Evolutionary conservation across 2,329 filamentous ascomycete genomes (phyloP).

Genomic region (Penicillium paneum): DNA sequence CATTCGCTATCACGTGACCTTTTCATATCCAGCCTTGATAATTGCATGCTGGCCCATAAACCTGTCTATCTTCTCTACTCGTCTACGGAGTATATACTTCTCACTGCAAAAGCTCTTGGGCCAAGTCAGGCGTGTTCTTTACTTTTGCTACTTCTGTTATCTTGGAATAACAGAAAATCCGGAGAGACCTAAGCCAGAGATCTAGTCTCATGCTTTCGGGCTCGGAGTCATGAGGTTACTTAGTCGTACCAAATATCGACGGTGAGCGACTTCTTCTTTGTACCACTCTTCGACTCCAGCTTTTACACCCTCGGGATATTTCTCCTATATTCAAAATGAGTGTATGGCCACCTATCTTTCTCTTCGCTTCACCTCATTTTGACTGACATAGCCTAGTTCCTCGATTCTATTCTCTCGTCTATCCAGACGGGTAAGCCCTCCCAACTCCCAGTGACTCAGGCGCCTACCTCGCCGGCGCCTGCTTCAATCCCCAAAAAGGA

Average conservation of each 20-base stretch:
- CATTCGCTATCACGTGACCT: constrained; percentile 23
- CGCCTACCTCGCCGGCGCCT: constrained; percentile 25
- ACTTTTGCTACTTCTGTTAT: neutral
- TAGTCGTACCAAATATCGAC: constrained; percentile 38
- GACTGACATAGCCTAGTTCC: constrained; percentile 42
- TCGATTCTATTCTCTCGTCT: constrained; percentile 52
- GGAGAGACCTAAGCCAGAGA: constrained; percentile 6
- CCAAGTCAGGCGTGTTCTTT: neutral
- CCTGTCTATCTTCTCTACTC: constrained; percentile 5
- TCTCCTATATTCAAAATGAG: constrained; percentile 33
- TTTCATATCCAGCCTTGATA: constrained; percentile 20
- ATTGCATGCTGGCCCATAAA: constrained; percentile 12
- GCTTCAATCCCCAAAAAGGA: constrained; percentile 24
- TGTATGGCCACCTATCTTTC: constrained; percentile 26
- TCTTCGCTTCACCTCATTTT: neutral
- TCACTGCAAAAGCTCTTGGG: neutral
- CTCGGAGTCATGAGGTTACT: constrained; percentile 42
- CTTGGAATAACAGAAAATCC: neutral
- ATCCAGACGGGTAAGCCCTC: constrained; percentile 45
- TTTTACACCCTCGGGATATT: neutral
- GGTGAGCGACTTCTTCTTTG: constrained; percentile 29
- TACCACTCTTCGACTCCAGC: constrained; percentile 5
- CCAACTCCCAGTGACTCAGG: constrained; percentile 26
- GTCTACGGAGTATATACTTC: neutral
- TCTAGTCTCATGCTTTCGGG: constrained; percentile 22